Percentiles rank a stretch among this genome's conserved stretches.
Evolutionary conservation across 768 basidiomycete species (phyloP).

Genomic region (Mycena metata): DNA sequence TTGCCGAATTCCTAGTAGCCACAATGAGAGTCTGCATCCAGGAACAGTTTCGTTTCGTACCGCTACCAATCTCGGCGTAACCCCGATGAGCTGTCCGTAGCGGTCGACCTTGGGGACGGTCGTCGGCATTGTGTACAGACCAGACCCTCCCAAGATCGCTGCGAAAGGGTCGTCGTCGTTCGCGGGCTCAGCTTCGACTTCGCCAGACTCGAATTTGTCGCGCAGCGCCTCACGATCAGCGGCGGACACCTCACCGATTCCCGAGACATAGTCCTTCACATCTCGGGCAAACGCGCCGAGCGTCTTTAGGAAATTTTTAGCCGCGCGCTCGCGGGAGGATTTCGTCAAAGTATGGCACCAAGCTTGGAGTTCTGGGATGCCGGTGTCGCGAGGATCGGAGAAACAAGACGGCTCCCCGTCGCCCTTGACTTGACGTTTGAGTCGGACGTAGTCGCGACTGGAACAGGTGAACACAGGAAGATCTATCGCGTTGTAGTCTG

Average conservation of each 20-base stretch:
- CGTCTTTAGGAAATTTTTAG: slow-evolving; percentile 59
- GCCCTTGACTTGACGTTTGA: slow-evolving; percentile 72
- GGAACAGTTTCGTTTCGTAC: slow-evolving; percentile 40
- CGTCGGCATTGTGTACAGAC: slow-evolving; percentile 53
- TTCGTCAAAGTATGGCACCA: slow-evolving; percentile 72
- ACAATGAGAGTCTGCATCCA: not conserved
- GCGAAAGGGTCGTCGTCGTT: slow-evolving; percentile 50
- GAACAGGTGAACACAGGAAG: slow-evolving; percentile 76
- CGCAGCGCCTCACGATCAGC: slow-evolving; percentile 65
- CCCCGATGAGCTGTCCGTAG: slow-evolving; percentile 57
- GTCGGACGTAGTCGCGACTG: slow-evolving; percentile 70
- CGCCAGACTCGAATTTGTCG: slow-evolving; percentile 64
- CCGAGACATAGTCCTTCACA: slow-evolving; percentile 62
- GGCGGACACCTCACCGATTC: slow-evolving; percentile 65
- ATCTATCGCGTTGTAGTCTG: slow-evolving; percentile 72
- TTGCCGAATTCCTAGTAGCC: slow-evolving; percentile 59
- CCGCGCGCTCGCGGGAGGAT: slow-evolving; percentile 63
- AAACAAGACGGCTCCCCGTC: slow-evolving; percentile 72
- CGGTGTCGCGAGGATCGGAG: slow-evolving; percentile 64
- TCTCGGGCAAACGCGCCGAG: slow-evolving; percentile 63
- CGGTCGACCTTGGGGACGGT: slow-evolving; percentile 57
- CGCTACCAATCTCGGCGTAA: slow-evolving; percentile 60
- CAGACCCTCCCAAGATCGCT: slow-evolving; percentile 48
- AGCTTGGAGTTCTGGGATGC: slow-evolving; percentile 67
- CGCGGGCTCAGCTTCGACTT: slow-evolving; percentile 39